These are phyloP conservation scores for Sporothrix globosa DNA, from an alignment of 2,329 filamentous ascomycete genomes.

Conservation along the genomic window DNA sequence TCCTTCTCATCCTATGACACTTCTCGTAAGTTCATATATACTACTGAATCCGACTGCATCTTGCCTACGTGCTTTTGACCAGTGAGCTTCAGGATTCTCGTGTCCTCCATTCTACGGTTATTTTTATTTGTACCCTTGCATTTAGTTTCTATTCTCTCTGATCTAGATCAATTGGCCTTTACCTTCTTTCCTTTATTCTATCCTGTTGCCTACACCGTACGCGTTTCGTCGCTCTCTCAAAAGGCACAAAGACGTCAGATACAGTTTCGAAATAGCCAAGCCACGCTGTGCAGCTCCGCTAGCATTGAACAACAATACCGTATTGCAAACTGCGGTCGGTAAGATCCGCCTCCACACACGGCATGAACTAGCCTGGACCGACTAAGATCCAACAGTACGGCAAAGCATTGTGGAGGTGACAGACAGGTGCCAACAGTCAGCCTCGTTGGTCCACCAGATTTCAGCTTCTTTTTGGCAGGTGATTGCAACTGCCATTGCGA, in stretches of 20 bases:
- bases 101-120: not conserved
- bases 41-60: not conserved
- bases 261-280: not conserved
- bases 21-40: conserved; percentile 7
- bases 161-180: not conserved
- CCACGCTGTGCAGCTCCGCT: not conserved
- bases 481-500: not conserved
- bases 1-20: not conserved
- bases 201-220: conserved; percentile 1
- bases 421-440: not conserved
- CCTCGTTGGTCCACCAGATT: conserved; percentile 4
- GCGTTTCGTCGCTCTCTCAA: not conserved
- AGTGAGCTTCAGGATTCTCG: too few relatives aligned
- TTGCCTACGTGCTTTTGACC: not conserved
- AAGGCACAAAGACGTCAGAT: not conserved
- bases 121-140: not conserved
- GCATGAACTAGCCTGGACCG: conserved; percentile 6
- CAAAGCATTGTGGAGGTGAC: not conserved
- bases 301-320: not conserved
- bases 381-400: not conserved
- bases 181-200: not conserved
- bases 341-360: not conserved
- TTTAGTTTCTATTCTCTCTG: not conserved
- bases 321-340: conserved; percentile 2
- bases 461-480: not conserved